phyloP scores from a whole-genome alignment of 306 rosid species.

The Cercis canadensis region DNA sequence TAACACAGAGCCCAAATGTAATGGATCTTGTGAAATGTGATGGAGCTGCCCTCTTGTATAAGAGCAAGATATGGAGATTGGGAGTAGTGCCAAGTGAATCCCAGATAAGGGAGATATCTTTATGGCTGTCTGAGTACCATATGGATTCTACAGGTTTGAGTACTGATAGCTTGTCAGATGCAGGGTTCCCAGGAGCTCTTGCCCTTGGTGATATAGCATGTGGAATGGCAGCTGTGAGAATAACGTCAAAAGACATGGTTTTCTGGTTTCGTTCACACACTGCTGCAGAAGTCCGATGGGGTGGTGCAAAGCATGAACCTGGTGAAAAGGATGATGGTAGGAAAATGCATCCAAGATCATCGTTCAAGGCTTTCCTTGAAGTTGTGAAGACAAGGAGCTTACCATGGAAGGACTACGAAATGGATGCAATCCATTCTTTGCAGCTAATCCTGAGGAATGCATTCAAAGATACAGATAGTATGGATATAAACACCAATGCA shows the following conservation, averaged over 20 bases:
- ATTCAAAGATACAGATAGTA: slow-evolving; percentile 54
- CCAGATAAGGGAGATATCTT: slow-evolving; percentile 71
- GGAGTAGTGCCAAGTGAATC: slow-evolving; percentile 78
- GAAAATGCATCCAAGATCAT: slow-evolving; percentile 97
- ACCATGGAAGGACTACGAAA: slow-evolving; percentile 94
- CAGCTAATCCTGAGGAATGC: slow-evolving; percentile 94
- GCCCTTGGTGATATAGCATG: slow-evolving; percentile 76
- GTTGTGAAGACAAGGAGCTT: slow-evolving; percentile 82
- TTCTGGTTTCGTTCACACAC: slow-evolving; percentile 93
- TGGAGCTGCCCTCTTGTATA: slow-evolving; percentile 86
- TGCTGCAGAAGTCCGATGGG: slow-evolving; percentile 92
- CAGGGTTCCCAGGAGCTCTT: slow-evolving; percentile 78
- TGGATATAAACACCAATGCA: slow-evolving; percentile 46
- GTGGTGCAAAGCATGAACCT: slow-evolving; percentile 91
- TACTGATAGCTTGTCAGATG: slow-evolving; percentile 94
- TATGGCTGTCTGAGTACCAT: slow-evolving; percentile 75
- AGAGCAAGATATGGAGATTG: slow-evolving; percentile 74
- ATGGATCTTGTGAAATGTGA: slow-evolving; percentile 98
- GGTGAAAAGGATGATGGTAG: slow-evolving; percentile 77
- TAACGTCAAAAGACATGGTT: slow-evolving; percentile 69
- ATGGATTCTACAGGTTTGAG: slow-evolving; percentile 95
- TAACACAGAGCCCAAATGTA: slow-evolving; percentile 85
- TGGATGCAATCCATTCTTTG: slow-evolving; percentile 98
- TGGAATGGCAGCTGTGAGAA: slow-evolving; percentile 95
- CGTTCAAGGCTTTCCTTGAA: slow-evolving; percentile 96